Conservation (phyloP, 2,329 filamentous ascomycete species). For the Dendryphion nanum region DNA sequence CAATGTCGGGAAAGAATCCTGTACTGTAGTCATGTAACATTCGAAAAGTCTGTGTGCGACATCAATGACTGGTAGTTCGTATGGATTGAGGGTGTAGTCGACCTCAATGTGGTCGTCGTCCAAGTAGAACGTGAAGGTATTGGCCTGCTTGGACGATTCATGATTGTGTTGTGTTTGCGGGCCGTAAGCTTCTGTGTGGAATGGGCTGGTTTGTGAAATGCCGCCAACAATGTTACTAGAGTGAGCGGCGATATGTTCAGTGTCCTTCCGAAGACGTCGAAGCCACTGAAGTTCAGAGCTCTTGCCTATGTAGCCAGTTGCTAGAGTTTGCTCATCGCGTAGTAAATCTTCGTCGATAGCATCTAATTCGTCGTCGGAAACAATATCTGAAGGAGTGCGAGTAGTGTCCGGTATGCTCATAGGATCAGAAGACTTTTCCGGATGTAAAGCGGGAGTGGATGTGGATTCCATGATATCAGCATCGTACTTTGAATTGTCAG, state of each 20-base stretch:
- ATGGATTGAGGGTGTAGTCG: conserved; percentile 19
- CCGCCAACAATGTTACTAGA: conserved; percentile 9
- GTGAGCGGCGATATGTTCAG: conserved; percentile 1
- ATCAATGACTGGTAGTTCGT: conserved; percentile 24
- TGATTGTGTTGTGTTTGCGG: conserved; percentile 9
- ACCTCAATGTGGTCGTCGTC: conserved; percentile 24
- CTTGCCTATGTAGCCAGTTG: conserved; percentile 24
- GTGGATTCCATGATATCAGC: too few relatives aligned
- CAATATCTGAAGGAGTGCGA: conserved; percentile 18
- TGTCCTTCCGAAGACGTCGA: conserved; percentile 13
- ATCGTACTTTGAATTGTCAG: not conserved
- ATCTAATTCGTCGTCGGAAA: conserved; percentile 23
- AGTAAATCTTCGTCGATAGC: conserved; percentile 23
- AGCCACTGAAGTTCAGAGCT: conserved; percentile 25
- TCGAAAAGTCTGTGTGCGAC: conserved; percentile 25
- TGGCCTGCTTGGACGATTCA: conserved; percentile 12
- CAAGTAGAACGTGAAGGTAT: conserved; percentile 27
- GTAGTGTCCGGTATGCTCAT: conserved; percentile 14
- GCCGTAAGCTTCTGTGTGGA: conserved; percentile 10
- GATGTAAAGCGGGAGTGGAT: conserved; percentile 14
- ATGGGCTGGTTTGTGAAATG: conserved; percentile 6
- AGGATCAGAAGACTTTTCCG: conserved; percentile 1
- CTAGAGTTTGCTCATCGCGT: conserved; percentile 16
- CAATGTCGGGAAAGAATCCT: conserved; percentile 29
- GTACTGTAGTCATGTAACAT: conserved; percentile 30